Percentiles rank a stretch among this genome's conserved stretches.
phyloP scores from a whole-genome alignment of 202 grass and related monocot species.

The Eragrostis tef region DNA sequence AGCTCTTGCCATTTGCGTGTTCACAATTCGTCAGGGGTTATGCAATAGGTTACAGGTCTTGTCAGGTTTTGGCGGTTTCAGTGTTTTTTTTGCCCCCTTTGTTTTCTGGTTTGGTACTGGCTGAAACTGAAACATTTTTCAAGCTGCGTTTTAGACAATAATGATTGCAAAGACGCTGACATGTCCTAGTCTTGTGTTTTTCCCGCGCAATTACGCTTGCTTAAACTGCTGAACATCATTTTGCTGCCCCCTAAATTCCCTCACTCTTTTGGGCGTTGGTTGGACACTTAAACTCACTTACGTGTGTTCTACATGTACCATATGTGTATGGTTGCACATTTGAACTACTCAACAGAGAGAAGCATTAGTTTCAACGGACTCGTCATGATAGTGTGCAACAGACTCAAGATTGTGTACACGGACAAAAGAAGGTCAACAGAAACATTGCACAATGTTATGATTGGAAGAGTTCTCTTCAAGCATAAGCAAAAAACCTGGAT shows the following conservation, averaged over 20 bases:
- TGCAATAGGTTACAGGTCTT: conserved; percentile 22
- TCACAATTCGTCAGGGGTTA: conserved; percentile 9
- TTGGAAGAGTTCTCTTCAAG: conserved; percentile 41
- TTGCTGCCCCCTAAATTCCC: not conserved
- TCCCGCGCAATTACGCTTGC: not conserved
- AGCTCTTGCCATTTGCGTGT: conserved; percentile 16
- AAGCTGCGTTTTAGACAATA: not conserved
- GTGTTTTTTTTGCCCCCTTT: not conserved
- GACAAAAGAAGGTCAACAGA: conserved; percentile 28
- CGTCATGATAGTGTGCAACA: conserved; percentile 5
- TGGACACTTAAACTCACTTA: not conserved
- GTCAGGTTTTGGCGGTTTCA: not conserved
- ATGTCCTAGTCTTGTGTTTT: not conserved
- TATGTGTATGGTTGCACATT: not conserved
- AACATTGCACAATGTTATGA: conserved; percentile 28
- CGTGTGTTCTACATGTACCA: not conserved
- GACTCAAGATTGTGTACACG: not conserved
- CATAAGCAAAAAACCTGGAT: not conserved
- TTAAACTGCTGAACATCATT: not conserved
- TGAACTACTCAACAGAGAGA: not conserved
- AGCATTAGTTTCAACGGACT: conserved; percentile 19
- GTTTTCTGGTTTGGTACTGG: not conserved
- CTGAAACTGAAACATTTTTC: not conserved
- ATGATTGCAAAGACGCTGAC: not conserved
- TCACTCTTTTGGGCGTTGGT: not conserved